Percentiles rank a stretch among this genome's conserved stretches.
Evolutionary conservation across 2,329 filamentous ascomycete species (phyloP).

Genomic region (Apiospora malaysiana): DNA sequence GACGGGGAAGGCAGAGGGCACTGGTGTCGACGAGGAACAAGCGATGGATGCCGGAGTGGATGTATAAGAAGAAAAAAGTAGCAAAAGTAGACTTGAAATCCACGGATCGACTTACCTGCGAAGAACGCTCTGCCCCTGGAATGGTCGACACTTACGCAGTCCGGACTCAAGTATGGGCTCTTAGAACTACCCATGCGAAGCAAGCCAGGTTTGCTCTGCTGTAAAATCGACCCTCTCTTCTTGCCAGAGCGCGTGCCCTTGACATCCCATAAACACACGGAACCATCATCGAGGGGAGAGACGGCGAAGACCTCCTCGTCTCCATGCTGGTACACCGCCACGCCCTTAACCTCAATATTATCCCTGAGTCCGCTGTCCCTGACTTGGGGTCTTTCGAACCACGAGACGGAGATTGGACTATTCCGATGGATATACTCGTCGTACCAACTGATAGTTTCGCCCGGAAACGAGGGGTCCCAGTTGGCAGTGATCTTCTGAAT

Average conservation of each 20-base stretch:
- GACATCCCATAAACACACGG: conserved; percentile 86
- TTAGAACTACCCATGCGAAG: neutral
- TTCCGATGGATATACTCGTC: conserved; percentile 86
- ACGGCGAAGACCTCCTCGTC: conserved; percentile 64
- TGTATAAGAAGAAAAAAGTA: too few relatives aligned
- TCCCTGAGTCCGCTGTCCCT: conserved; percentile 49
- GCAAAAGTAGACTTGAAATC: conserved; percentile 26
- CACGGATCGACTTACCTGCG: conserved; percentile 60
- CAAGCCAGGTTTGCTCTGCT: conserved; percentile 69
- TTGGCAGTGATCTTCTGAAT: conserved; percentile 69
- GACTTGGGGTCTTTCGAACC: conserved; percentile 71
- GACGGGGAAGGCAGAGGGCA: too few relatives aligned
- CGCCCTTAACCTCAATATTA: conserved; percentile 71
- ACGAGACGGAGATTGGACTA: conserved; percentile 74
- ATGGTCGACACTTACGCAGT: conserved; percentile 83
- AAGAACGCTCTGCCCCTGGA: conserved; percentile 73
- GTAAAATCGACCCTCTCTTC: conserved; percentile 67
- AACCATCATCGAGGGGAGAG: conserved; percentile 83
- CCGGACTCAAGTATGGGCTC: conserved; percentile 39
- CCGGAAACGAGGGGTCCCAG: conserved; percentile 81
- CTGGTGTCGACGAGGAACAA: too few relatives aligned
- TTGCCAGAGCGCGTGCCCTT: conserved; percentile 53
- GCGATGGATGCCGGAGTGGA: too few relatives aligned
- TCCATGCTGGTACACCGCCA: conserved; percentile 68
- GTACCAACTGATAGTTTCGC: conserved; percentile 82